These are phyloP conservation scores for Claviceps africana DNA, from an alignment of 2,329 filamentous ascomycete species.

Conservation along the genomic window DNA sequence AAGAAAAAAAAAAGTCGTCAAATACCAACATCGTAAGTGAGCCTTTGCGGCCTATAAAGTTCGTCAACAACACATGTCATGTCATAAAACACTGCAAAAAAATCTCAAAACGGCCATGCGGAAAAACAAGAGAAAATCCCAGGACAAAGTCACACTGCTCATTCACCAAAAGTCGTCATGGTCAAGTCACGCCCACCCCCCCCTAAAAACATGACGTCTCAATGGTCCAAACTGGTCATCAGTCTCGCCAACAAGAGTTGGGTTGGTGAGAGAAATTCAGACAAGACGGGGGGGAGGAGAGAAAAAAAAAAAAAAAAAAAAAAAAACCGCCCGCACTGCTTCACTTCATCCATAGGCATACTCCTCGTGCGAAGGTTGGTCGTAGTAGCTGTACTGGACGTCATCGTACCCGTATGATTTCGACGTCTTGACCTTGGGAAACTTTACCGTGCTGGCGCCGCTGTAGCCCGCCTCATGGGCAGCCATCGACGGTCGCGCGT, in stretches of 20 bases:
- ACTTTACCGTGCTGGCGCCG: constrained; percentile 10
- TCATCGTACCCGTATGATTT: constrained; percentile 17
- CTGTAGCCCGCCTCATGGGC: constrained; percentile 19
- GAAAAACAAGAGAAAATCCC: neutral
- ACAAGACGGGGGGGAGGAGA: neutral
- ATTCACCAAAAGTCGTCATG: neutral
- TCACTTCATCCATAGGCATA: constrained; percentile 12
- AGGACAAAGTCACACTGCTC: neutral
- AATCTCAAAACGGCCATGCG: too few relatives aligned
- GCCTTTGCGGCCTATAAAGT: neutral
- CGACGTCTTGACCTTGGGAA: constrained; percentile 21
- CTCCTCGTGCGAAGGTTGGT: constrained; percentile 14
- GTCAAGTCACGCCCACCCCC: too few relatives aligned
- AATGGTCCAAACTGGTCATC: neutral
- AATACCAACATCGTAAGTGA: neutral
- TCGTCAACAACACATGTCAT: neutral
- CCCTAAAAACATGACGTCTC: neutral
- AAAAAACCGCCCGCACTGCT: neutral
- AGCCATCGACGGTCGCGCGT: constrained; percentile 17
- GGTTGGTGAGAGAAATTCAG: neutral
- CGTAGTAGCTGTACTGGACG: constrained; percentile 19
- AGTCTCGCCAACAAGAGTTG: neutral
- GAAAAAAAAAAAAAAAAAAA: neutral
- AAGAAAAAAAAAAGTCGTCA: neutral
- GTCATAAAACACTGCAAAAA: neutral